Base-by-base conservation (phyloP, 257 asterid genomes). In the Plantago ovata region DNA sequence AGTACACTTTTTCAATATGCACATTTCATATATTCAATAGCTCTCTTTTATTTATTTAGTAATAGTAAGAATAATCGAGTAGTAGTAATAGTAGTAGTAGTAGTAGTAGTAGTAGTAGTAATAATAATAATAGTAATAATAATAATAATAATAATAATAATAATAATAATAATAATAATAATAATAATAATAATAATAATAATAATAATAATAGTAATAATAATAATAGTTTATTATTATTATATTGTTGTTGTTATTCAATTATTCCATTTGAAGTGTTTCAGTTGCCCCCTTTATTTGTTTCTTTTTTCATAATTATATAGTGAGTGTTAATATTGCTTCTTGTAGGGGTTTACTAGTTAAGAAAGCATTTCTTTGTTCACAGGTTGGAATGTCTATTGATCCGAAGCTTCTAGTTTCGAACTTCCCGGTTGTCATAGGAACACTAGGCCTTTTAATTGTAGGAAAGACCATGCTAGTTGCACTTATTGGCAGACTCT, bases 351-450 rank as follows among this genome's bases (percentile, higher is more conserved):
- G 21, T 56, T 23, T 39, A 53, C 50, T 39, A 39, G 63, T 63
- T 33, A 58, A 21, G 62, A 58, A 24, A 33, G n/a, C 66, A 38
- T 9, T 60, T 33, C 21, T 58, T 53, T 63, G 44, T 56, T 70
- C 69, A 60, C 95, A 93, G 98, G 98, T 93, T 62, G 98, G 98
- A 73, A 93, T 93, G 98, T 93, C 97, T 63, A 93, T 93, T 43
- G 98, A 93, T 70, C 98, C 98, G 44, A 89, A 89, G 70, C 98
- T 93, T 78, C 91, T 93, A 56, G 75, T 82, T 69, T 84, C 97
- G 47, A 93, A 93, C 85, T 93, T 93, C 74, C 94, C 91, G 59
- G 92, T 86, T 74, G 77, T 93, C 69, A 75, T 68, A 65, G 98
- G 95, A 70, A 44, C 89, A 49, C 72, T 93, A 62, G 94, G 79